These are phyloP conservation scores for Russula olivacea DNA, from an alignment of 768 basidiomycete species.

Conservation along the genomic window DNA sequence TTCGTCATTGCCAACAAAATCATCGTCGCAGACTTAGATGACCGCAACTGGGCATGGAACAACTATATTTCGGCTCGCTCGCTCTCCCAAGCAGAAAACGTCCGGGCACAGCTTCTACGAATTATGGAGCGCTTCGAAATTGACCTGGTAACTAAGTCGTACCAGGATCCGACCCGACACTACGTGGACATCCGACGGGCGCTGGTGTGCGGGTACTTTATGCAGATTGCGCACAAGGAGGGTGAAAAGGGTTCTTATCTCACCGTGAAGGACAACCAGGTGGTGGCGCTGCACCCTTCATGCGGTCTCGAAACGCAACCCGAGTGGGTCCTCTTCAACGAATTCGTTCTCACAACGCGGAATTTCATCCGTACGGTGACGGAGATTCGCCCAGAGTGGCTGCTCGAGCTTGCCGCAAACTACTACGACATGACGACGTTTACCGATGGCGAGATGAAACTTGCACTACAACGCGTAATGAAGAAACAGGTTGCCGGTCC, in stretches of 20 bases:
- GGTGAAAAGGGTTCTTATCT: conserved; percentile 83
- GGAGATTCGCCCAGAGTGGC: conserved; percentile 81
- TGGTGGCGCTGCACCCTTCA: conserved; percentile 76
- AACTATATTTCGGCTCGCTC: conserved; percentile 83
- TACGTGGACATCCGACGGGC: conserved; percentile 73
- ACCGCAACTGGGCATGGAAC: conserved; percentile 80
- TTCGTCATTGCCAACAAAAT: not conserved
- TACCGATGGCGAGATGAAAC: conserved; percentile 66
- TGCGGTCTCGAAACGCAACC: conserved; percentile 84
- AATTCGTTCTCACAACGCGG: conserved; percentile 87
- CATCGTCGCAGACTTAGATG: conserved; percentile 40
- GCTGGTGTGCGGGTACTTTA: conserved; percentile 91
- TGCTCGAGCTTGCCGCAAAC: conserved; percentile 52
- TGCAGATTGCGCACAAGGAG: conserved; percentile 96
- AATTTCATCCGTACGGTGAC: conserved; percentile 90
- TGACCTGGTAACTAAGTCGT: conserved; percentile 59
- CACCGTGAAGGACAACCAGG: conserved; percentile 94
- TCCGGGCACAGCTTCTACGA: conserved; percentile 80
- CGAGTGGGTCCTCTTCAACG: conserved; percentile 91
- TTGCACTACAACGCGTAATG: conserved; percentile 32
- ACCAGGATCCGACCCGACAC: conserved; percentile 48
- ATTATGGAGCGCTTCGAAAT: conserved; percentile 90
- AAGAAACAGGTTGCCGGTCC: conserved; percentile 3
- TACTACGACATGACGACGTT: conserved; percentile 71
- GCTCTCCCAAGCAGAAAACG: conserved; percentile 88